phyloP scores from a whole-genome alignment of 2,329 filamentous ascomycete genomes.

The Elsinoe fawcettii region DNA sequence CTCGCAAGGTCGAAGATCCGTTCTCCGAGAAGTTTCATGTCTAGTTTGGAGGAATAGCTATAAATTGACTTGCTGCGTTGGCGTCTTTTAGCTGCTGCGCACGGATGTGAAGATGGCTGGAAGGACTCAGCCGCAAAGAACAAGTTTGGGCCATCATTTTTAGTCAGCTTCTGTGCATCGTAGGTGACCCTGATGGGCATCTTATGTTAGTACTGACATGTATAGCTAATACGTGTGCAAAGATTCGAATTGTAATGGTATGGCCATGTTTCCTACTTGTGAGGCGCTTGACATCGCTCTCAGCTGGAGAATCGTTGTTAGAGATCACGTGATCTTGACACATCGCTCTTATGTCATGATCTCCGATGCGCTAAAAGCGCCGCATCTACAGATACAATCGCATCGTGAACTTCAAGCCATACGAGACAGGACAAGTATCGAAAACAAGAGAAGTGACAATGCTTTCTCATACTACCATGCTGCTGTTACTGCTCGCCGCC shows the following conservation, averaged over 20 bases:
- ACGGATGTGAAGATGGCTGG: background rate
- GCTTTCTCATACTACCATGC: background rate
- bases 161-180: background rate
- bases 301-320: too few relatives aligned
- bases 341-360: background rate
- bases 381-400: background rate
- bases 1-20: background rate
- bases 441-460: background rate
- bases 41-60: background rate
- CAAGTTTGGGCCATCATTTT: background rate
- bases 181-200: background rate
- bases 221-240: too few relatives aligned
- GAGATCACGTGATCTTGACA: background rate
- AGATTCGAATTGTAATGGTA: too few relatives aligned
- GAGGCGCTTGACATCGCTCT: too few relatives aligned
- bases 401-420: too few relatives aligned
- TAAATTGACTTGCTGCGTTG: background rate
- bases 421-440: background rate
- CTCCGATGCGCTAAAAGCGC: background rate
- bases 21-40: background rate
- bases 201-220: too few relatives aligned
- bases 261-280: too few relatives aligned
- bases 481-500: slow-evolving; percentile 17
- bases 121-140: background rate
- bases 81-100: background rate